These are phyloP conservation scores for Conticribra weissflogii DNA, from an alignment of 108 stramenopile species.

Conservation along the genomic window DNA sequence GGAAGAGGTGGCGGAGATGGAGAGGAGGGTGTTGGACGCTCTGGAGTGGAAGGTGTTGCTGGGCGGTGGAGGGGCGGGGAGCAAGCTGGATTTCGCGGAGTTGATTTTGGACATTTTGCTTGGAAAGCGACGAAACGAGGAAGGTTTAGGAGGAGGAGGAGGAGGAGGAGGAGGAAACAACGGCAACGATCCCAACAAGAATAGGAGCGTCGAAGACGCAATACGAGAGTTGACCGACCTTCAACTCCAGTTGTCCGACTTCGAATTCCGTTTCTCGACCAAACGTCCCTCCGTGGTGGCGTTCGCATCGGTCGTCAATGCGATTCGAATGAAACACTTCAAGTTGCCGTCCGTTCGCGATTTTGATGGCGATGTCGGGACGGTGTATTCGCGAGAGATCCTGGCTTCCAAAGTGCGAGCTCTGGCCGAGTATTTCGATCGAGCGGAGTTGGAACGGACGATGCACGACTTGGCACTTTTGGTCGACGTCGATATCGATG, in stretches of 20 bases:
- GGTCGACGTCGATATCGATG: background rate
- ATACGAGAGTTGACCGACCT: constrained; percentile 32
- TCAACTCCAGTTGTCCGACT: constrained; percentile 50
- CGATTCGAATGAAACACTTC: constrained; percentile 35
- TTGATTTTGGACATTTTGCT: constrained; percentile 30
- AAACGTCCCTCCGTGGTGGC: constrained; percentile 37
- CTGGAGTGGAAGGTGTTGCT: constrained; percentile 49
- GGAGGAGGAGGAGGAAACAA: background rate
- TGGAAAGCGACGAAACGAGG: background rate
- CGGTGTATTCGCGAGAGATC: too few relatives aligned
- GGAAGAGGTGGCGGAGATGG: constrained; percentile 42
- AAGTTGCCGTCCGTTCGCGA: constrained; percentile 6
- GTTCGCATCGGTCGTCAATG: constrained; percentile 44
- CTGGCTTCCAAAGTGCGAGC: constrained; percentile 9
- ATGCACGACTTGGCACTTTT: background rate
- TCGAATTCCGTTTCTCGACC: constrained; percentile 23
- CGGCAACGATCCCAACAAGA: background rate
- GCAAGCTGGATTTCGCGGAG: constrained; percentile 41
- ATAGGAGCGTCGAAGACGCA: background rate
- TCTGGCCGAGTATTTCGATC: constrained; percentile 3
- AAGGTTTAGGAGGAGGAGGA: background rate
- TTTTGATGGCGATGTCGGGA: too few relatives aligned
- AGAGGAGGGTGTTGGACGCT: constrained; percentile 24
- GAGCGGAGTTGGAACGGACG: background rate
- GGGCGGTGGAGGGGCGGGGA: too few relatives aligned